phyloP scores from a whole-genome alignment of 78 protist species.

The Dictyostelium brefeldianum region DNA sequence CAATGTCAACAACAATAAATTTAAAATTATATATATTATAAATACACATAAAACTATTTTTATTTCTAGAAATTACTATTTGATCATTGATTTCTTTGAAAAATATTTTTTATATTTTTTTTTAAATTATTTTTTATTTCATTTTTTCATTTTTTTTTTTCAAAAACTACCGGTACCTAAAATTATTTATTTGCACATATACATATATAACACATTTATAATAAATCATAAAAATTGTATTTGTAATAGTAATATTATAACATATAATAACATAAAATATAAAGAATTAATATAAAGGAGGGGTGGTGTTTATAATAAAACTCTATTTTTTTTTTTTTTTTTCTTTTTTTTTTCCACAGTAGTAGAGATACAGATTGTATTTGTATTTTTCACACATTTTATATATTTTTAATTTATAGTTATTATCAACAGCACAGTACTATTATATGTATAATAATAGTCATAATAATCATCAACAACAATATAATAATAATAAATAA shows the following conservation, averaged over 20 bases:
- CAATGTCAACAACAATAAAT: conserved; percentile 81
- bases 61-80: neutral
- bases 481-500: too few species aligned
- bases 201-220: neutral
- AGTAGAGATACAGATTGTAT: neutral
- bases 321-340: neutral
- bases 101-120: neutral
- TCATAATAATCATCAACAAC: too few species aligned
- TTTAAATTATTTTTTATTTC: neutral
- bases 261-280: too few species aligned
- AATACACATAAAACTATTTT: neutral
- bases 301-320: conserved; percentile 20
- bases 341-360: neutral
- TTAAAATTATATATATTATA: neutral
- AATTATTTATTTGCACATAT: too few species aligned
- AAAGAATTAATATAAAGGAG: too few species aligned
- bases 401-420: too few species aligned
- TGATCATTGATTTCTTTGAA: neutral
- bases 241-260: neutral
- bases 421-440: too few species aligned
- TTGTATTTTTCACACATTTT: neutral
- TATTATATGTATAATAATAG: too few species aligned
- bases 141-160: neutral
- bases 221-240: neutral
- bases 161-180: neutral